Evolutionary conservation across 169 alveolate species (phyloP), one percentile per base, ranked within the genome.

Genomic region (Eimeria praecox): DNA sequence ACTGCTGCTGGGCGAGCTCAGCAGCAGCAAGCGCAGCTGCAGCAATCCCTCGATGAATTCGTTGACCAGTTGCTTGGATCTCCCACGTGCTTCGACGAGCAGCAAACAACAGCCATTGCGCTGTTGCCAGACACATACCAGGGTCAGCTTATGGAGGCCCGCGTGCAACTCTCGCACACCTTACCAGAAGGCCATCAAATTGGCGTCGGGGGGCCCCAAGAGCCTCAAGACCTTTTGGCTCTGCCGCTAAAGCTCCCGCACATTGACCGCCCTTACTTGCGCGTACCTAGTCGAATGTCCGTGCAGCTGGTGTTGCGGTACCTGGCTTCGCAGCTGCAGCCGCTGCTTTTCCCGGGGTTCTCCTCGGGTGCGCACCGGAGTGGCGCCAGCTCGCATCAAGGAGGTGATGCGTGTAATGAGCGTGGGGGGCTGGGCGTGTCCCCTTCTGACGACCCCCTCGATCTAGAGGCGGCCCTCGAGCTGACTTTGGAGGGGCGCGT

Each of bases 401-500:
- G 59, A 35, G 62, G 90, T 9, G 69, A 52, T 59, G 83, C 54
- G 18, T 22, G 49, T 69, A 54, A 20, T 16, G 83, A 46, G 38
- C 64, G 66, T 20, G 83, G n/a, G 14, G 82, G 66, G 24, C 69
- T 38, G 38, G 38, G 18, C 18, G 3, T n/a, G 54, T 3, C 12
- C 35, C 18, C 52, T 40, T 40, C 77, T 83, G 91, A 85, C 2
- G 77, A 35, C 56, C 94, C 78, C 14, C 5, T 85, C 3, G 95
- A 92, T 35, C 87, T 92, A 33, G 95, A 92, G 73, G 38, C 56
- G 56, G 73, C 95, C 0, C 87, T 92, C 38, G 95, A 92, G 75
- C 92, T 92, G 52, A 92, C 95, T 3, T 59, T 92, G 10, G 95
- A 92, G 75, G 95, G 95, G 46, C 59, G 92, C 24, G 95, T 92